These are phyloP conservation scores for Lactifluus piperatus DNA, from an alignment of 768 basidiomycete species.

Conservation along the genomic window DNA sequence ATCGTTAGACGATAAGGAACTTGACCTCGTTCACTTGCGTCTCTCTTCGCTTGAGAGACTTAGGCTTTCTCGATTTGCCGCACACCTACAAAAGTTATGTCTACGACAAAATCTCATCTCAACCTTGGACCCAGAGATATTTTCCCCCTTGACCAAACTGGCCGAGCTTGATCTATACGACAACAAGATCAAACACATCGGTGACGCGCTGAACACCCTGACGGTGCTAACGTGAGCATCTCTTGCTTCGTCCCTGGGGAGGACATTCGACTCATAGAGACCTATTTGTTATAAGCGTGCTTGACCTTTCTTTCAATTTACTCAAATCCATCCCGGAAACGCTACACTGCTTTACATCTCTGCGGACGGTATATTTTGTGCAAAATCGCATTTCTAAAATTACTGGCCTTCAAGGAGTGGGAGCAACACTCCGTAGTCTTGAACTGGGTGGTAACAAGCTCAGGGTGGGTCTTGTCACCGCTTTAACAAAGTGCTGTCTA, in stretches of 20 bases:
- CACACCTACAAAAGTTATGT: conserved; percentile 62
- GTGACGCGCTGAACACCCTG: conserved; percentile 52
- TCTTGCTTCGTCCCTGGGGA: not conserved
- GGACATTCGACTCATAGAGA: not conserved
- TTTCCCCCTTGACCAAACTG: conserved; percentile 53
- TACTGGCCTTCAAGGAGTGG: conserved; percentile 46
- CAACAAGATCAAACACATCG: conserved; percentile 78
- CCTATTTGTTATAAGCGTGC: conserved; percentile 37
- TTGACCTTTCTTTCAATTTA: conserved; percentile 96
- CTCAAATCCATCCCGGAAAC: conserved; percentile 61
- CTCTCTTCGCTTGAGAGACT: conserved; percentile 59
- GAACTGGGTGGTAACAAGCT: conserved; percentile 93
- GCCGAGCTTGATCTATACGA: conserved; percentile 96
- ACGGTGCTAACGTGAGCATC: conserved; percentile 46
- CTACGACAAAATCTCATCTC: conserved; percentile 82
- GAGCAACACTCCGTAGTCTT: conserved; percentile 60
- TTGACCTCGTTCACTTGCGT: conserved; percentile 77
- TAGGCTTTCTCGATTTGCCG: conserved; percentile 65
- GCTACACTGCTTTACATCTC: conserved; percentile 45
- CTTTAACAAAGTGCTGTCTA: conserved; percentile 2
- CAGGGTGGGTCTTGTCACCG: conserved; percentile 45
- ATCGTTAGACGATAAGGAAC: conserved; percentile 46
- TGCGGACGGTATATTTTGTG: conserved; percentile 85
- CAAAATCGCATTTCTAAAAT: conserved; percentile 92
- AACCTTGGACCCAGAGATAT: conserved; percentile 61